These are phyloP conservation scores for Acacia confusa DNA, from an alignment of 306 rosid genomes.

Conservation along the genomic window DNA sequence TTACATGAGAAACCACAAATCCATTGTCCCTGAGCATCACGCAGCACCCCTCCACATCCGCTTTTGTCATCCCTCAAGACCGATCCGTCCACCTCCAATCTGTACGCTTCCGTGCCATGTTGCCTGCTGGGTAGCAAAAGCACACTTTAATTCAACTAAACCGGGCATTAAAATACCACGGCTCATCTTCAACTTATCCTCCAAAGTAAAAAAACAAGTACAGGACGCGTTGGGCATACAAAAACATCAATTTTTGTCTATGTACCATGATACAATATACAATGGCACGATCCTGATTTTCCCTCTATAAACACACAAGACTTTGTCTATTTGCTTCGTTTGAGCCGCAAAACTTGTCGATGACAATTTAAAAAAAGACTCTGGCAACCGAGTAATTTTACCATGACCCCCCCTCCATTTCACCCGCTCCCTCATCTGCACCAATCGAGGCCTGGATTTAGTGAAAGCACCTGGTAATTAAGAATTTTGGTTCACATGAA, in stretches of 20 bases:
- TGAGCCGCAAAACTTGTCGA: neutral
- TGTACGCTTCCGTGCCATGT: no score
- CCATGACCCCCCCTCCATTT: neutral
- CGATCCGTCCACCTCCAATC: no score
- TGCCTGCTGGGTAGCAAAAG: no score
- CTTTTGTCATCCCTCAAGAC: no score
- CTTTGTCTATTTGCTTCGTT: neutral
- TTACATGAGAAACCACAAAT: no score
- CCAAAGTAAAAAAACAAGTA: neutral
- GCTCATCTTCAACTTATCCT: neutral
- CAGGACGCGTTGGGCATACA: neutral
- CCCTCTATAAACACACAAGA: neutral
- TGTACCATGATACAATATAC: neutral
- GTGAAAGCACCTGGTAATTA: neutral
- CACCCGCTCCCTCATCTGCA: neutral
- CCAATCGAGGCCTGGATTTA: slow-evolving; percentile 1
- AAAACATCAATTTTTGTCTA: neutral
- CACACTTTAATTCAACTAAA: no score
- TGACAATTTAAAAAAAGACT: neutral
- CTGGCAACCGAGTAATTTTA: neutral
- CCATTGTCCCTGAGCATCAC: no score
- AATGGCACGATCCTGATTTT: slow-evolving; percentile 2
- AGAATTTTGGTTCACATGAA: neutral
- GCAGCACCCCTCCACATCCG: no score
- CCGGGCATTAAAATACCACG: no score